phyloP scores from a whole-genome alignment of 352 stramenopile genomes.

The Phytophthora cactorum region DNA sequence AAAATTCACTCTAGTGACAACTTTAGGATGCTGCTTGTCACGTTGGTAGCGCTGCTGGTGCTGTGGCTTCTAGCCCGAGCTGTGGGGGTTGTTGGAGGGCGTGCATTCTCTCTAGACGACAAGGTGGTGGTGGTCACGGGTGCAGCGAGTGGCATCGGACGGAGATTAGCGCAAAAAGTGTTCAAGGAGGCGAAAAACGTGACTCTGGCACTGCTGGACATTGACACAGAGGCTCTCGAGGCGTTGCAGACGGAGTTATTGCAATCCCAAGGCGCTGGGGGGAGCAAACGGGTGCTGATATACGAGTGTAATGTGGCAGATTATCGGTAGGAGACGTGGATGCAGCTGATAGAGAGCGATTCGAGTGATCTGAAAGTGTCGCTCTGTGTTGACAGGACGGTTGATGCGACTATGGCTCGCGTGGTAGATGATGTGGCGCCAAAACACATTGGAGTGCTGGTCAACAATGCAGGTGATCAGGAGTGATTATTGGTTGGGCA shows the following conservation, averaged over 20 bases:
- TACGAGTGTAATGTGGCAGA: conserved; percentile 75
- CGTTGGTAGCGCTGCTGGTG: conserved; percentile 7
- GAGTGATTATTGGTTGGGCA: neutral
- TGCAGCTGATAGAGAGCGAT: conserved; percentile 2
- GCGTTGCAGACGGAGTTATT: conserved; percentile 33
- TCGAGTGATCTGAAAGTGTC: neutral
- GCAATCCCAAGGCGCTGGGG: neutral
- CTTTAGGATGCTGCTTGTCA: neutral
- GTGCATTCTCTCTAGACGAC: conserved; percentile 46
- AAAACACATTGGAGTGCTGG: conserved; percentile 53
- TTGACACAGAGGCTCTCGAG: conserved; percentile 52
- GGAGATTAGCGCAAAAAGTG: conserved; percentile 46
- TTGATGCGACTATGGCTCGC: conserved; percentile 37
- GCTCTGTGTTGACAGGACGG: conserved; percentile 26
- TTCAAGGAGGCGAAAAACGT: conserved; percentile 26
- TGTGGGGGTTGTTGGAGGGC: neutral
- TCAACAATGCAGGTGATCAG: conserved; percentile 63
- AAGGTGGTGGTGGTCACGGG: conserved; percentile 76
- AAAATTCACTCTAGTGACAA: neutral
- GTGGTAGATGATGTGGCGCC: conserved; percentile 41
- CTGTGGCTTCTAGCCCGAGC: conserved; percentile 13
- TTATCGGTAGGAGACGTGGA: conserved; percentile 43
- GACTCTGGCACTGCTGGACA: conserved; percentile 70
- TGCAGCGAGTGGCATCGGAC: conserved; percentile 62
- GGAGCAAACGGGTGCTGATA: conserved; percentile 32